phyloP scores from a whole-genome alignment of 768 basidiomycete species.

The Hericium coralloides region DNA sequence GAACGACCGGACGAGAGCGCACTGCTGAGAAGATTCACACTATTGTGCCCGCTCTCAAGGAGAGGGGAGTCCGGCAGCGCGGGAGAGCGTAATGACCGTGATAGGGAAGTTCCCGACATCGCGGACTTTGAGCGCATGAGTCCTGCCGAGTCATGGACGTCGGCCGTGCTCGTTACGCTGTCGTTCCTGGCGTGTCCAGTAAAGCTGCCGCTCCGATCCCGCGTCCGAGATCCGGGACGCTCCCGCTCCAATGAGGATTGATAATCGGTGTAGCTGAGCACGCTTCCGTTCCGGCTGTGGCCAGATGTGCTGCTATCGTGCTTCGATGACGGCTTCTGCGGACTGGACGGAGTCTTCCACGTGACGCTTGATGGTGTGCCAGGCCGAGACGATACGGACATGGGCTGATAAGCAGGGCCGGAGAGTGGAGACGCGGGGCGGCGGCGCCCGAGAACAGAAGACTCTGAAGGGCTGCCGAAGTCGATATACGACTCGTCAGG shows the following conservation, averaged over 20 bases:
- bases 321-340: constrained; percentile 5
- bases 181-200: constrained; percentile 21
- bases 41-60: constrained; percentile 25
- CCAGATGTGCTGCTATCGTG: constrained; percentile 21
- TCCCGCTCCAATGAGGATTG: constrained; percentile 17
- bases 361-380: constrained; percentile 67
- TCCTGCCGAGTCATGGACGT: constrained; percentile 11
- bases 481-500: constrained; percentile 15
- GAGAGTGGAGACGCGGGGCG: constrained; percentile 70
- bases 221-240: constrained; percentile 15
- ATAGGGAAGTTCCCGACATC: constrained; percentile 18
- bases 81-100: constrained; percentile 42
- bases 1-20: background rate
- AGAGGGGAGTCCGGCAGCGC: constrained; percentile 52
- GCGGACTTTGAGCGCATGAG: constrained; percentile 14
- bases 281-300: constrained; percentile 54
- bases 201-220: constrained; percentile 12
- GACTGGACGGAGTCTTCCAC: constrained; percentile 42
- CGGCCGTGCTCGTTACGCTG: constrained; percentile 21
- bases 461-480: constrained; percentile 22
- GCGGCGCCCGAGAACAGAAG: constrained; percentile 46
- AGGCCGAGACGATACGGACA: constrained; percentile 42
- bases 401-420: constrained; percentile 48
- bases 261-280: constrained; percentile 23
- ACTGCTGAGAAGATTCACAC: background rate